Evolutionary conservation across 169 alveolate species (phyloP), one percentile per base, ranked within the genome.

Genomic region (Cystoisospora suis): DNA sequence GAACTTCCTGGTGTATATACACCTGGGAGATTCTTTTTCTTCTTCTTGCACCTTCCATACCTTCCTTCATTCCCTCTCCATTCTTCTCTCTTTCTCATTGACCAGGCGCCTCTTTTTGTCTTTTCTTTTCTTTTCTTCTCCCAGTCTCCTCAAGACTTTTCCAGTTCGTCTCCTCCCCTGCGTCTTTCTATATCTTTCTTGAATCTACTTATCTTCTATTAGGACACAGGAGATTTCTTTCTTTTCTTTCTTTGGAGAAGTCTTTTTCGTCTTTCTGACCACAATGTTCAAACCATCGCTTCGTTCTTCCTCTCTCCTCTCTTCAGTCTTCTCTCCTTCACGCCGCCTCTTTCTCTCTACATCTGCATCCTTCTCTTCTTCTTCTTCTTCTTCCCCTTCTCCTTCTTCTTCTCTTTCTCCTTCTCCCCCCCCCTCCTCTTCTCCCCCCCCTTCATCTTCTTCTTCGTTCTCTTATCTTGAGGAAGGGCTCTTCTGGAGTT

Each of bases 401-500:
- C 20, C 65, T 15, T 53, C 65, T 9, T 53, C 29, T 59, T 36
- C 29, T 36, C 36, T 59, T 29, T 20, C 75, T 29, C 29, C 32
- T 59, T 20, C 29, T 59, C 29, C 36, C 29, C 36, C 29, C 75
- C 75, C 29, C 29, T 9, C 29, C 72, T 9, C 72, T 58, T 58
- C 29, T 58, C 29, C 29, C 15, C 72, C n/a, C 61, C 61, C n/a
- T 44, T 65, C 40, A 1, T 65, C 40, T 1, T 65, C 77, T 23
- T 65, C 77, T 12, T n/a, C 42, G 6, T 12, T 20, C 5, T 65
- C 77, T 2, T 1, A 29, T 36, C 32, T 38, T 6, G 2, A 56
- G 1, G 83, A 72, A 32, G 83, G 83, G 34, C 56, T 72, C 58
- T 53, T 72, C 15, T 40, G 83, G 83, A 5, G 32, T 12, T 72